A percentile compares a stretch with the other conserved stretches of the same genome.
These are phyloP conservation scores for Aeminium ludgeri DNA, from an alignment of 495 filamentous ascomycete species.

Conservation along the genomic window DNA sequence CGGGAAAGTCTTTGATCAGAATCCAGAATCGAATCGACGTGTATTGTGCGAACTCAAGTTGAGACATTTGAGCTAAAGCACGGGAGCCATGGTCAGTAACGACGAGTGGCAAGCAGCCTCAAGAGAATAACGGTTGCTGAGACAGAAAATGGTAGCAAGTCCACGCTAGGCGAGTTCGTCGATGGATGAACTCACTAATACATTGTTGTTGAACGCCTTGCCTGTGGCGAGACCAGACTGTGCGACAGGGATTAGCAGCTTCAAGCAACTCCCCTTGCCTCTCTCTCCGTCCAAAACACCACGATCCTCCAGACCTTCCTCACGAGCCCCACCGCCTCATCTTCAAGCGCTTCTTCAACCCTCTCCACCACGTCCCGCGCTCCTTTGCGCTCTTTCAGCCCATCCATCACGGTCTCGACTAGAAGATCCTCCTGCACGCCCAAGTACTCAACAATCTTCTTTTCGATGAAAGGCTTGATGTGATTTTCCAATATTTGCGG, in stretches of 20 bases:
- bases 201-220: no score
- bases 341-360: constrained; percentile 73
- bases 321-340: constrained; percentile 84
- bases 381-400: constrained; percentile 57
- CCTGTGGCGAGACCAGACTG: no score
- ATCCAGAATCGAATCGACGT: no score
- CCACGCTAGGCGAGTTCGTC: no score
- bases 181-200: no score
- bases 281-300: constrained; percentile 93
- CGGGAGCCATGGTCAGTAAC: no score
- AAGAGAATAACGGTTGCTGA: no score
- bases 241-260: background rate
- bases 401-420: constrained; percentile 80
- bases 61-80: no score
- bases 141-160: no score
- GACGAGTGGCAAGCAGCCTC: no score
- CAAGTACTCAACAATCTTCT: constrained; percentile 92
- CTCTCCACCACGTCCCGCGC: constrained; percentile 72
- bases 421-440: constrained; percentile 93
- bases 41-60: no score
- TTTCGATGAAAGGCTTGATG: constrained; percentile 87
- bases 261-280: constrained; percentile 52
- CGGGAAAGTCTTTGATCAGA: no score
- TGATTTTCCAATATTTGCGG: constrained; percentile 69
- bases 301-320: constrained; percentile 97